Evolutionary conservation across 495 filamentous ascomycete species (phyloP).

Genomic region (Hamigera avellanea): DNA sequence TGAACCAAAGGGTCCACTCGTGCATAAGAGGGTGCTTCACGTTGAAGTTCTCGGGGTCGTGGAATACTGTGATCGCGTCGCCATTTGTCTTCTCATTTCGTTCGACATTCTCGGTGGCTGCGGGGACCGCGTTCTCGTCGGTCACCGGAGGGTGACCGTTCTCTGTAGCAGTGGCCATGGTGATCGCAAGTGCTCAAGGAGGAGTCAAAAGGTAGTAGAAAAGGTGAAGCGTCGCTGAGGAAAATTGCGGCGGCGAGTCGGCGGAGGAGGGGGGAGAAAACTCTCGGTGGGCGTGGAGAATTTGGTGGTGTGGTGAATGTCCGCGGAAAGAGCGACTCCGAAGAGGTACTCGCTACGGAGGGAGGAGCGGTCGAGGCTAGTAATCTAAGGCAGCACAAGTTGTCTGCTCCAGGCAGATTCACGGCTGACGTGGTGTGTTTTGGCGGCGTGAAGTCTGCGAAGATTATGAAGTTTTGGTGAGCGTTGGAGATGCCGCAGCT

Average conservation of each 20-base stretch:
- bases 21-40: conserved; percentile 96
- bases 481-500: conserved; percentile 20
- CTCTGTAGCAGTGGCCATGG: conserved; percentile 33
- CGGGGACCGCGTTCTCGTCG: conserved; percentile 31
- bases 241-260: conserved; percentile 9
- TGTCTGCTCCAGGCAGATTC: conserved; percentile 37
- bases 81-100: conserved; percentile 26
- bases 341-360: neutral
- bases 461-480: conserved; percentile 27
- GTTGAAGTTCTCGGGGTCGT: conserved; percentile 96
- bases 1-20: conserved; percentile 98
- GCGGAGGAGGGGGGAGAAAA: conserved; percentile 16
- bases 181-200: conserved; percentile 7
- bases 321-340: conserved; percentile 20
- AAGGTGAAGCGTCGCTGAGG: conserved; percentile 7
- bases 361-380: conserved; percentile 3
- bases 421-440: conserved; percentile 5
- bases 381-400: conserved; percentile 4
- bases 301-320: conserved; percentile 8
- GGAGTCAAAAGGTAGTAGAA: conserved; percentile 2
- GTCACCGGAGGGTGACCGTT: conserved; percentile 27
- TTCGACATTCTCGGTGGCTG: conserved; percentile 16
- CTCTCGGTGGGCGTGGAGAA: conserved; percentile 16
- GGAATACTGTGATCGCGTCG: conserved; percentile 81
- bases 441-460: too few relatives aligned